A percentile compares a stretch with the other conserved stretches of the same genome.
Evolutionary conservation across 257 asterid species (phyloP).

Genomic region (Asclepias syriaca): DNA sequence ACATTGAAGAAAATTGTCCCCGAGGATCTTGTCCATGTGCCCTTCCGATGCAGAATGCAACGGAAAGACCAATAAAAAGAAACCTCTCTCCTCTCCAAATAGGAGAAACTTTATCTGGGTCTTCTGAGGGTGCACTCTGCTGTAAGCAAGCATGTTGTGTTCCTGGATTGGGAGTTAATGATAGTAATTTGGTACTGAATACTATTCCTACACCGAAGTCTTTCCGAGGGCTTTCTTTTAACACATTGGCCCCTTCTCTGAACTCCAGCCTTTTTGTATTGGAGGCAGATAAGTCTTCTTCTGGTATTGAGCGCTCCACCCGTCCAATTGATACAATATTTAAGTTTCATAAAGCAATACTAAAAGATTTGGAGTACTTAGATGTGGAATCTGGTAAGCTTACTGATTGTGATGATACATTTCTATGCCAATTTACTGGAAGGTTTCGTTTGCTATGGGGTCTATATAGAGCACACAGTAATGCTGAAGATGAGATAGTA

Average conservation of each 20-base stretch:
- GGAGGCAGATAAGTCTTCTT: constrained; percentile 33
- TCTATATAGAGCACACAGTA: constrained; percentile 44
- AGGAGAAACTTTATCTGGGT: constrained; percentile 8
- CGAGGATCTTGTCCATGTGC: constrained; percentile 32
- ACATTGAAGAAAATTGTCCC: constrained; percentile 24
- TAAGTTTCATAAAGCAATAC: constrained; percentile 45
- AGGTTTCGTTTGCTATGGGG: constrained; percentile 45
- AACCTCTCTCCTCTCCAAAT: constrained; percentile 17
- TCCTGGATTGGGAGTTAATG: constrained; percentile 43
- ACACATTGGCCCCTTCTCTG: constrained; percentile 45
- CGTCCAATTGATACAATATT: constrained; percentile 50
- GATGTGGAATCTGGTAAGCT: constrained; percentile 47
- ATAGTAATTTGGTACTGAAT: constrained; percentile 26
- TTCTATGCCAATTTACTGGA: constrained; percentile 42
- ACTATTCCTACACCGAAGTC: constrained; percentile 32
- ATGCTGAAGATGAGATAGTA: constrained; percentile 46
- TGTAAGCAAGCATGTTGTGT: constrained; percentile 40
- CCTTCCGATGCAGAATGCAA: constrained; percentile 22
- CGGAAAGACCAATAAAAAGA: constrained; percentile 29
- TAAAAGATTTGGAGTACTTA: constrained; percentile 45
- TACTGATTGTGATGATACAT: constrained; percentile 29
- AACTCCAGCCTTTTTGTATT: constrained; percentile 43
- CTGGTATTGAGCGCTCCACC: constrained; percentile 18
- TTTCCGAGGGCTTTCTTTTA: constrained; percentile 29
- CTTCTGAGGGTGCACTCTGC: constrained; percentile 20